phyloP scores from a whole-genome alignment of 352 stramenopile genomes.

The Phytophthora pistaciae region DNA sequence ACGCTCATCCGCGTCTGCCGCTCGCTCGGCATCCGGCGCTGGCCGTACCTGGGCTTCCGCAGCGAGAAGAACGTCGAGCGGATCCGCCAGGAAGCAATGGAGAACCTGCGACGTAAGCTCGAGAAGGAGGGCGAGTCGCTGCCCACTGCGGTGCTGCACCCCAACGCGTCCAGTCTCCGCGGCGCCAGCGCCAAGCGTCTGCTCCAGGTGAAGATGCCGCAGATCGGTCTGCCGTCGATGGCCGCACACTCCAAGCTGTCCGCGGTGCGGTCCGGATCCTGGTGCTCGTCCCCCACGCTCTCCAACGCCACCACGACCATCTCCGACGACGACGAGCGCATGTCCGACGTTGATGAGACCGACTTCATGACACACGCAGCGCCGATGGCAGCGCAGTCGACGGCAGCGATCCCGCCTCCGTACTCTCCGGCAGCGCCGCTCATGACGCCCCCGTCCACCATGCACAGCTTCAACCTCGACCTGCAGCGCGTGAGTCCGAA shows the following conservation, averaged over 20 bases:
- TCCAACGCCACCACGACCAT: slow-evolving; percentile 32
- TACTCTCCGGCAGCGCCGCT: slow-evolving; percentile 32
- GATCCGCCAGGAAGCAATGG: slow-evolving; percentile 79
- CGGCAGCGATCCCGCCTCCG: slow-evolving; percentile 15
- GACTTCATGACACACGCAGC: slow-evolving; percentile 15
- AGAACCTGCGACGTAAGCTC: slow-evolving; percentile 79
- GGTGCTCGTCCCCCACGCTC: slow-evolving; percentile 35
- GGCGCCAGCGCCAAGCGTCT: slow-evolving; percentile 80
- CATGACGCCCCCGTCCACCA: slow-evolving; percentile 51
- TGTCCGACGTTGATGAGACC: slow-evolving; percentile 37
- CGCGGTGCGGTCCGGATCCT: slow-evolving; percentile 20
- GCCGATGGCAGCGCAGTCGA: slow-evolving; percentile 10
- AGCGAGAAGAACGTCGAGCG: slow-evolving; percentile 85
- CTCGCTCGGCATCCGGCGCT: slow-evolving; percentile 78
- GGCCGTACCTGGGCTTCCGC: slow-evolving; percentile 83
- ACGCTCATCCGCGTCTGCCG: slow-evolving; percentile 83
- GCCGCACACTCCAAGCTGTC: slow-evolving; percentile 20
- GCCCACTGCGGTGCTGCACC: slow-evolving; percentile 46
- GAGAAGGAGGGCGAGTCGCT: slow-evolving; percentile 52
- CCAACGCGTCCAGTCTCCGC: slow-evolving; percentile 59
- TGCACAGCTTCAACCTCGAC: slow-evolving; percentile 64
- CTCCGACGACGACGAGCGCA: slow-evolving; percentile 43
- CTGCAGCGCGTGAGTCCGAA: slow-evolving; percentile 49
- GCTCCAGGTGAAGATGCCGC: slow-evolving; percentile 68
- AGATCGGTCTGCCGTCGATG: slow-evolving; percentile 28